Percentiles rank a stretch among this genome's conserved stretches.
Conservation (phyloP, 345 rosid genomes). For the Arabidopsis thaliana region DNA sequence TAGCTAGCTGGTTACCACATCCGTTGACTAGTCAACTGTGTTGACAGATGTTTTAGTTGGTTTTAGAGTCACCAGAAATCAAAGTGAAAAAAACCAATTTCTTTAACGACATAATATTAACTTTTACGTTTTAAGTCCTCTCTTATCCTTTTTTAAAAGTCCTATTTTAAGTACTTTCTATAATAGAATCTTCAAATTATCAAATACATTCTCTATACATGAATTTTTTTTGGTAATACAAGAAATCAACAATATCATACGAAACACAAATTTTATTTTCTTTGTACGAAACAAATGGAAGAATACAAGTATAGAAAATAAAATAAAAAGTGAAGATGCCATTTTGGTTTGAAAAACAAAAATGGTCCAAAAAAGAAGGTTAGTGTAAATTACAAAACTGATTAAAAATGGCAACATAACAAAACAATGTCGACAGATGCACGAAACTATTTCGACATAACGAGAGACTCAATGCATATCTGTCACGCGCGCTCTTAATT, state of each 20-base stretch:
- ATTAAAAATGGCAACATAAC: conserved; percentile 49
- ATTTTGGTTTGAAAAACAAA: neutral
- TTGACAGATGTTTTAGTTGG: conserved; percentile 19
- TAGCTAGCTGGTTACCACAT: neutral
- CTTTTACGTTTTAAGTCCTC: too few relatives aligned
- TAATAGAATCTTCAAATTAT: neutral
- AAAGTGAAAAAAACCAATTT: neutral
- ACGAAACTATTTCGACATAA: conserved; percentile 24
- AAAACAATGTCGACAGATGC: conserved; percentile 53
- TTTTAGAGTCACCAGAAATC: neutral
- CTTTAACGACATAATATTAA: too few relatives aligned
- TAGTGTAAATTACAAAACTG: neutral
- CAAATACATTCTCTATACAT: neutral
- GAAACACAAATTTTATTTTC: neutral
- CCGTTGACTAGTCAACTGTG: conserved; percentile 31
- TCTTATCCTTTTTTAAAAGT: too few relatives aligned
- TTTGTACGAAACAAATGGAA: neutral
- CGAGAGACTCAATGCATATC: conserved; percentile 16
- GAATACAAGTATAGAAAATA: neutral
- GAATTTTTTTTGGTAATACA: neutral
- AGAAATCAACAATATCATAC: neutral
- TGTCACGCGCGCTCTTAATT: conserved; percentile 19
- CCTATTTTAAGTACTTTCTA: too few relatives aligned
- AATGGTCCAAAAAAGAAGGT: neutral
- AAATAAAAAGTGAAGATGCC: neutral